Conservation (phyloP, 805 yeast genomes). For the Ogataea siamensis region DNA sequence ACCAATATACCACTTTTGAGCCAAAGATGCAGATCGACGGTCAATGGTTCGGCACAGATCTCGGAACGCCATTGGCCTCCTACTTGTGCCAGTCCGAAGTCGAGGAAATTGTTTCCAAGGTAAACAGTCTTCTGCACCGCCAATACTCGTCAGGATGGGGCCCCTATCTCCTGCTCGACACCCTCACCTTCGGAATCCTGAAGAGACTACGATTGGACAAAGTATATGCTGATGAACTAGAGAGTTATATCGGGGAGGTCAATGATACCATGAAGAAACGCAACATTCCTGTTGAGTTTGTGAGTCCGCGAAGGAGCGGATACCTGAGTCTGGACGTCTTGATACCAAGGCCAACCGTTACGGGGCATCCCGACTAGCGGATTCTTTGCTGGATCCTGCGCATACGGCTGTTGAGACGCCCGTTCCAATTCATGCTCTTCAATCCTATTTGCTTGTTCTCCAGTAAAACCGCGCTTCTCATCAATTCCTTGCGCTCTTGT, state of each 20-base stretch:
- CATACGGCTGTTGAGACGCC: conserved; percentile 33
- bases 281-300: conserved; percentile 35
- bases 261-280: conserved; percentile 30
- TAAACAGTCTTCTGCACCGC: conserved; percentile 42
- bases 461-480: conserved; percentile 21
- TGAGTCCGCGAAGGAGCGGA: conserved; percentile 53
- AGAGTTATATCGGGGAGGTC: conserved; percentile 36
- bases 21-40: conserved; percentile 40
- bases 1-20: conserved; percentile 28
- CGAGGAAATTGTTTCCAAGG: conserved; percentile 36
- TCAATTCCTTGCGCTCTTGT: conserved; percentile 30
- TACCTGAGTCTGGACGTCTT: conserved; percentile 57
- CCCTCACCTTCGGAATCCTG: conserved; percentile 41
- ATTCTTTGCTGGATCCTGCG: conserved; percentile 30
- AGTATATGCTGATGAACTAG: conserved; percentile 39
- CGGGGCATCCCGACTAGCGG: conserved; percentile 9
- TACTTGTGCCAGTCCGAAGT: conserved; percentile 41
- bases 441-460: conserved; percentile 32
- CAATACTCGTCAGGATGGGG: conserved; percentile 41
- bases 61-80: conserved; percentile 48
- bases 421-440: conserved; percentile 36
- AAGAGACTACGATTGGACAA: conserved; percentile 35
- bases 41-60: conserved; percentile 50
- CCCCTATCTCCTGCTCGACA: conserved; percentile 41
- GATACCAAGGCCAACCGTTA: conserved; percentile 43